Base-by-base conservation (phyloP, 1,284 basidiomycete genomes). In the Sphagnurus paluster region DNA sequence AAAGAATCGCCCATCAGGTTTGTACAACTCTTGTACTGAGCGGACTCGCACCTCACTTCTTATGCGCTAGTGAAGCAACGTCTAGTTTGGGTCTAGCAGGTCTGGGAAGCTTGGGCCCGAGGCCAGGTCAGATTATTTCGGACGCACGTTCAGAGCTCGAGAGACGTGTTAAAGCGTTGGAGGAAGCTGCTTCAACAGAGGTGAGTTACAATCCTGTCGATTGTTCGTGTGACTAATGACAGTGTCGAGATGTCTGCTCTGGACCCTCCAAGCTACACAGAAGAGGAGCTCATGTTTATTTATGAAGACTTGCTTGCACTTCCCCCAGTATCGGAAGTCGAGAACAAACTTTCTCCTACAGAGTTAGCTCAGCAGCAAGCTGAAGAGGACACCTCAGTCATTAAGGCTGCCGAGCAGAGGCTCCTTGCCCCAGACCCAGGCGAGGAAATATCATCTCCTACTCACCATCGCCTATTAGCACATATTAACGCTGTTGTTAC, bases 301-400 rank as follows among this genome's bases (percentile, higher is more conserved):
- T 83, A 82, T 55, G 70, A 79, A 51, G 77, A 81, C 48, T 59
- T 83, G 11, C 70, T 83, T 13, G 68, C 73, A 1, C 55, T 71
- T 32, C 65, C 72, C 4, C 26, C 55, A 19, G 24, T 21, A 3
- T 48, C 51, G n/a, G 30, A 9, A 14, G n/a, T n/a, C 30, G 17
- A 23, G 48, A 48, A 16, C 40, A 56, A 20, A 23, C 32, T 47
- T 11, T 49, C 55, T 21, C 9, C 48, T 6, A 30, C 53, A 20
- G 56, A 51, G 4, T 24, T 57, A 2, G 52, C 56, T 45, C 54
- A 50, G 10, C 45, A 34, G 5, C 57, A 60, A 42, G 54, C 44
- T 6, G 58, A 68, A 28, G 56, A 67, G 52, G 69, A 71, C 48
- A n/a, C 56, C 10, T 30, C 42, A 2, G 44, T 60, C 1, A 46